Base-by-base conservation (phyloP, 331 rosid genomes). In the Pyrus hybrid region DNA sequence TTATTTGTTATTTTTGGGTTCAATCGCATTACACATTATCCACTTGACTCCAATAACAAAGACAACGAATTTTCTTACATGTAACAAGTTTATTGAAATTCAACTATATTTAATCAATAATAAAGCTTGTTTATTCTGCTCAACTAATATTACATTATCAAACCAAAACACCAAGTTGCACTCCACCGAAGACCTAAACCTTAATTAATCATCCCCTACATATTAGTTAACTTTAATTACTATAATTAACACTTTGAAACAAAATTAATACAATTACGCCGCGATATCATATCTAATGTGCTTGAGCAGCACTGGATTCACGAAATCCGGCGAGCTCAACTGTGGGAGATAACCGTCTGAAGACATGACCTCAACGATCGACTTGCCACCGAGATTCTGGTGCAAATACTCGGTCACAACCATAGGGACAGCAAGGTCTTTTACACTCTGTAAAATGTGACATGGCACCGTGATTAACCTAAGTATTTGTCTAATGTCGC, bases 271-370 rank as follows among this genome's bases (percentile, higher is more conserved):
- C 67, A 62, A 25, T 26, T 26, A 62, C 35, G 33, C 21, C 21
- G 79, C 87, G 58, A 93, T 87, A 54, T 88, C 88, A 41, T 71
- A 83, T 6, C 76, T 86, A 76, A 93, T 89, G 70, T 93, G 96
- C 69, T 70, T 80, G 73, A 90, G 90, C 73, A 93, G 49, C 76
- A 93, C 87, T 1, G 95, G 93, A 64, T 86, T 82, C 30, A 93
- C 95, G 8, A 76, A 60, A 22, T 93, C 95, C 17, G 89, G 98
- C 8, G 95, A 87, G 85, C 98, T 93, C 25, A 93, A 76, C 57
- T 93, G 96, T 16, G 95, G 96, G 9, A 90, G 83, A 73, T 91
- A 96, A 10, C 95, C 98, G 49, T 90, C 98, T 0, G 96, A 83
- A 1, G 91, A 57, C 86, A 87, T 89, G 33, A 93, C 90, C 78